Base-by-base conservation (phyloP, 2,329 filamentous ascomycete species). In the Coleophoma crateriformis region DNA sequence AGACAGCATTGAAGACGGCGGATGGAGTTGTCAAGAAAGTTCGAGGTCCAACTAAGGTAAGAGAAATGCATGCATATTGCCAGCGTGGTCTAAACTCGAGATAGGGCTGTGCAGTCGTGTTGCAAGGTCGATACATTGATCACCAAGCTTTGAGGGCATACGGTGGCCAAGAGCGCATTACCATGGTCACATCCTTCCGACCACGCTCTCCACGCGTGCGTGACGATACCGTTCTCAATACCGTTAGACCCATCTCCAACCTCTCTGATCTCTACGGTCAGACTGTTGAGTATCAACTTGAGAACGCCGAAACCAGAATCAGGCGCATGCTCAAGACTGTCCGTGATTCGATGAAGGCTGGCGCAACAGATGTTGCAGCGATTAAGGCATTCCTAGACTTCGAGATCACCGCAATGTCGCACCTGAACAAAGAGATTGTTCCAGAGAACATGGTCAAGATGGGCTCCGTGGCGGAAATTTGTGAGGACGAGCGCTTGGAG, bases 1-100 rank as follows among this genome's bases (percentile, higher is more conserved):
- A 79, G 54, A 88, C 78, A 11, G 83, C 78, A n/a, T 70, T 74
- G 45, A 83, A 75, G 50, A 87, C 75, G 17, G 75, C 71, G 1
- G 74, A 59, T 34, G 71, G 71, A 2, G 65, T 70, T 20, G 66
- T 72, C 46, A 68, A 67, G 58, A 74, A 73, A 58, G 68, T 71
- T 40, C 65, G 71, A 8, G 70, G 71, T 17, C 71, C 70, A 50
- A 53, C 58, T 17, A 73, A 71, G 66, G 70, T 72, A 63, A 56
- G 62, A 48, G 3, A 27, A 7, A 27, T 27, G 27, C 27, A 7
- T 27, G 27, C 27, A 27, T 27, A 27, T 27, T 27, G 27, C 27
- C 27, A 27, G 27, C 6, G 27, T 27, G 27, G 27, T 51, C 45
- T 56, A 43, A 59, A 40, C 50, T 38, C 15, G 4, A 13, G 17